These are phyloP conservation scores for Kuraishia piskuri DNA, from an alignment of 805 yeast species.

Conservation along the genomic window DNA sequence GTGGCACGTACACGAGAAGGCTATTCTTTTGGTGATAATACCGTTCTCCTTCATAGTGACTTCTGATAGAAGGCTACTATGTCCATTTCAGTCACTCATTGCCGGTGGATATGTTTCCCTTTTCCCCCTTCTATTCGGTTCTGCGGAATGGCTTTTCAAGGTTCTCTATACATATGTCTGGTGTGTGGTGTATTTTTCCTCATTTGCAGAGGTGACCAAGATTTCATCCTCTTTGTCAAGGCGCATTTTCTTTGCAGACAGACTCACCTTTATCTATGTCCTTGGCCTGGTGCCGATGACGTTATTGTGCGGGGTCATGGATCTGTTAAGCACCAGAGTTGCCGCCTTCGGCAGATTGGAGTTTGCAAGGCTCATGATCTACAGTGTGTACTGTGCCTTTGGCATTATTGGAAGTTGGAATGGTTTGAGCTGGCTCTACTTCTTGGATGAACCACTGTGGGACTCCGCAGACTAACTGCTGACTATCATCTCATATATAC, in stretches of 20 bases:
- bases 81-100: constrained; percentile 62
- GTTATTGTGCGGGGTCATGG: constrained; percentile 31
- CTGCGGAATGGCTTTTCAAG: constrained; percentile 75
- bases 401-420: constrained; percentile 87
- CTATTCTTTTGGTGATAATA: constrained; percentile 78
- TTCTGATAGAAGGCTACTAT: constrained; percentile 61
- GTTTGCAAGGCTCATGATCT: constrained; percentile 70
- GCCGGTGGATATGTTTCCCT: constrained; percentile 81
- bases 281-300: constrained; percentile 63
- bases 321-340: constrained; percentile 47
- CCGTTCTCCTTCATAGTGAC: constrained; percentile 78
- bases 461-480: background rate
- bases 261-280: constrained; percentile 59
- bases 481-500: too few species aligned
- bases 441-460: constrained; percentile 51
- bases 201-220: constrained; percentile 61
- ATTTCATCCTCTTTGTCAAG: constrained; percentile 27
- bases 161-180: constrained; percentile 72
- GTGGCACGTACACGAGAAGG: constrained; percentile 99
- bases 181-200: constrained; percentile 69
- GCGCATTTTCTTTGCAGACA: constrained; percentile 57
- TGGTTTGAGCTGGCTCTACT: constrained; percentile 82
- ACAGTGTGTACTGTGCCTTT: constrained; percentile 77
- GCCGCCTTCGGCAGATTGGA: constrained; percentile 50
- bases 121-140: constrained; percentile 77